phyloP scores from a whole-genome alignment of 2,329 filamentous ascomycete species.

The Cladosporium sp. region DNA sequence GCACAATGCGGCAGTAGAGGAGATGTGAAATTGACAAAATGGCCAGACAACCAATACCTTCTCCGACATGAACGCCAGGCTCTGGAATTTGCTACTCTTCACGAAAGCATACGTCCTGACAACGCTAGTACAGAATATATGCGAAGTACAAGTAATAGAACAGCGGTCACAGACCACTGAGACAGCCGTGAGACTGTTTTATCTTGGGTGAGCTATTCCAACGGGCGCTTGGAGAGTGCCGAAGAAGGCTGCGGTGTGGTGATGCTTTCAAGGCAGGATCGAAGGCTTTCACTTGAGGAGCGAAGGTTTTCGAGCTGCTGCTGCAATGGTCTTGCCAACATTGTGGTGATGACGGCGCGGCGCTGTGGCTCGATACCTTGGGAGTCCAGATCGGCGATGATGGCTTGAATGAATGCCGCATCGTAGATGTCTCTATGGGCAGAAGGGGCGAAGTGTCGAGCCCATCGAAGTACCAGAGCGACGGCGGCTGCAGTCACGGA shows the following conservation, averaged over 20 bases:
- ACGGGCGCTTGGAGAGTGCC: not conserved
- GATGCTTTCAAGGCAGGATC: not conserved
- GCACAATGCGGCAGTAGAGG: too few relatives aligned
- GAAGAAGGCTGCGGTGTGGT: not conserved
- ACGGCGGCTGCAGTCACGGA: not conserved
- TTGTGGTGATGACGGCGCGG: not conserved
- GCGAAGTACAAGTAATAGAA: too few relatives aligned
- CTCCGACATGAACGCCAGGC: too few relatives aligned
- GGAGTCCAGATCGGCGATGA: not conserved
- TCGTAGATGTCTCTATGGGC: not conserved
- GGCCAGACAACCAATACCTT: too few relatives aligned
- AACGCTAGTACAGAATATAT: too few relatives aligned
- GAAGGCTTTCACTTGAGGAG: not conserved
- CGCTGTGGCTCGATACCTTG: not conserved
- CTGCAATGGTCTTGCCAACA: not conserved
- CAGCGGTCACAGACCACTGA: too few relatives aligned
- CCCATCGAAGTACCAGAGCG: not conserved
- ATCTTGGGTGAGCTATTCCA: not conserved
- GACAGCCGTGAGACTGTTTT: too few relatives aligned
- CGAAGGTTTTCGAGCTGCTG: not conserved
- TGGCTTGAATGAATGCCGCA: not conserved
- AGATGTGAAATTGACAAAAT: too few relatives aligned
- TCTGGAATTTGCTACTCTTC: too few relatives aligned
- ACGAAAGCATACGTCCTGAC: too few relatives aligned
- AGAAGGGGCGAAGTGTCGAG: not conserved